Conservation (phyloP, 495 filamentous ascomycete species). For the Aspergillus ellipticus region DNA sequence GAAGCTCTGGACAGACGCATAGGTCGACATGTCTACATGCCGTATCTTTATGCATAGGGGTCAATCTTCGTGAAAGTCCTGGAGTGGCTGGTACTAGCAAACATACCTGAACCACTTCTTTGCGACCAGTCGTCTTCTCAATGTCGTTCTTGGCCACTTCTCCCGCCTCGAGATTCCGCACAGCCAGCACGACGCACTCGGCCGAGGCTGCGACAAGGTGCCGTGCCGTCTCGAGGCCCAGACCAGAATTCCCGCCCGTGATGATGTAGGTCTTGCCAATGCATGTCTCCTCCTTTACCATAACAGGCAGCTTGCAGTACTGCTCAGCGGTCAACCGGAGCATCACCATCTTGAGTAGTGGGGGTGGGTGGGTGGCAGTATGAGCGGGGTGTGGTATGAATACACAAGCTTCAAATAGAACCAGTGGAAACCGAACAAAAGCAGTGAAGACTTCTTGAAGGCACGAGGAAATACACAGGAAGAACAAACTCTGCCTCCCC, state of each 20-base stretch:
- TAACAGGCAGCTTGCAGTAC: slow-evolving; percentile 1
- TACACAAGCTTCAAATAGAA: background rate
- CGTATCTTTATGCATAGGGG: slow-evolving; percentile 32
- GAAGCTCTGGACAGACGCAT: slow-evolving; percentile 32
- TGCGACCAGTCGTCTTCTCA: slow-evolving; percentile 12
- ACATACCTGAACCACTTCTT: slow-evolving; percentile 4
- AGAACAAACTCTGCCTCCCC: background rate
- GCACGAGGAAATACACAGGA: background rate
- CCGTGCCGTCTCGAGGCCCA: slow-evolving; percentile 27
- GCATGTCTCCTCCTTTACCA: background rate
- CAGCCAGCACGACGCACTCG: slow-evolving; percentile 45
- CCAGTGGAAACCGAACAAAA: background rate
- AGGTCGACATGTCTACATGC: slow-evolving; percentile 32
- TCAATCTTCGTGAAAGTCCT: too few species aligned
- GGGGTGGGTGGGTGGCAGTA: too few species aligned
- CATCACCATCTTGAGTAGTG: slow-evolving; percentile 3
- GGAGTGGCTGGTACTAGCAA: too few species aligned
- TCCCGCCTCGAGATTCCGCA: slow-evolving; percentile 43
- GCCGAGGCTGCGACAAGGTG: slow-evolving; percentile 20
- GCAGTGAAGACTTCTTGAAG: background rate
- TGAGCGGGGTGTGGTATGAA: background rate
- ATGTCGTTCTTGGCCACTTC: slow-evolving; percentile 28
- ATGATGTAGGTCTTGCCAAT: slow-evolving; percentile 22
- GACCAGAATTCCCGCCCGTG: slow-evolving; percentile 27
- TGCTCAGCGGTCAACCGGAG: slow-evolving; percentile 1